Percentiles rank a stretch among this genome's conserved stretches.
Conservation (phyloP, 805 yeast species). For the Ogataea pini region DNA sequence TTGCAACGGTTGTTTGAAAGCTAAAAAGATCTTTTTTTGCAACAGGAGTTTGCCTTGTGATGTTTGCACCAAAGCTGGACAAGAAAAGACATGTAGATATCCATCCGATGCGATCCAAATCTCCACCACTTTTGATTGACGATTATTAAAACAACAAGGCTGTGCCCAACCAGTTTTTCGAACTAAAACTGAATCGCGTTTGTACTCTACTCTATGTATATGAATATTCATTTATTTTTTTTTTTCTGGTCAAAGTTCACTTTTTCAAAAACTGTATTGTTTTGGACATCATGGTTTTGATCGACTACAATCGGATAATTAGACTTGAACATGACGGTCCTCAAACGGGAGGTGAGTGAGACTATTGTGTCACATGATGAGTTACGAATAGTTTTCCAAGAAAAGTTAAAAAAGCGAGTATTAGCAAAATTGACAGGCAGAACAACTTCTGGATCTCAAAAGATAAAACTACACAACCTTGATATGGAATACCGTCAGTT, state of each 20-base stretch:
- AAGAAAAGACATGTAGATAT: conserved; percentile 5
- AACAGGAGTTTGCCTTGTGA: conserved; percentile 15
- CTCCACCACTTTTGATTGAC: not conserved
- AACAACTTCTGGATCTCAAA: conserved; percentile 16
- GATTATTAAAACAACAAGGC: not conserved
- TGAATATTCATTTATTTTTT: not conserved
- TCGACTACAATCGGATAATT: too few relatives aligned
- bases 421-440: conserved; percentile 23
- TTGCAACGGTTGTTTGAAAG: conserved; percentile 12
- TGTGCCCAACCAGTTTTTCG: not conserved
- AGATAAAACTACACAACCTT: conserved; percentile 35
- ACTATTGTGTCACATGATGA: not conserved
- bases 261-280: not conserved
- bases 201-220: not conserved
- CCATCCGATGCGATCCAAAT: not conserved
- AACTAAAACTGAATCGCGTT: not conserved
- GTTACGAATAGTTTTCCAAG: not conserved
- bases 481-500: conserved; percentile 51
- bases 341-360: not conserved
- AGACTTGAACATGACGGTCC: not conserved
- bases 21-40: conserved; percentile 12
- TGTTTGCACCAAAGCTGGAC: conserved; percentile 5
- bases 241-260: not conserved
- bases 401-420: conserved; percentile 8
- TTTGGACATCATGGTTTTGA: not conserved